Percentiles rank a stretch among this genome's conserved stretches.
Conservation (phyloP, 139 green algal species). For the Chlorella sp. region DNA sequence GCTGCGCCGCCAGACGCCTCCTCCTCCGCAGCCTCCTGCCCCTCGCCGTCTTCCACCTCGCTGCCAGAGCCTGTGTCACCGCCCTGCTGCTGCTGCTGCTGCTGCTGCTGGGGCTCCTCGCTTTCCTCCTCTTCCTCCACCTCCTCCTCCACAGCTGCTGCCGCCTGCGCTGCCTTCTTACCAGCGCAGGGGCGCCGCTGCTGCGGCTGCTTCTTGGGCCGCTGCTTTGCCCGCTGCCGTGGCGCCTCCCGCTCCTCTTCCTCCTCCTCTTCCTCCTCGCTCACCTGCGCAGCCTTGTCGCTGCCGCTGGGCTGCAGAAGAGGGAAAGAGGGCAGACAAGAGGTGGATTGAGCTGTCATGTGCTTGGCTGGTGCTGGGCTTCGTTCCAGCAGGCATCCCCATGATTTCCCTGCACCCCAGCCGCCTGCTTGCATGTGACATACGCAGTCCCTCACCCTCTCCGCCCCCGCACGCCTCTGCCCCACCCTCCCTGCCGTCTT, state of each 20-base stretch:
- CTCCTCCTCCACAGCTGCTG: not conserved
- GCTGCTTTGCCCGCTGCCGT: not conserved
- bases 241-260: not conserved
- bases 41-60: not conserved
- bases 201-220: not conserved
- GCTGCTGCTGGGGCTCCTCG: not conserved
- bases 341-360: not conserved
- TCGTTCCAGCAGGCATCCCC: too few species aligned
- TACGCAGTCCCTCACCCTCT: not conserved
- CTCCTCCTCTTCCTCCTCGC: not conserved
- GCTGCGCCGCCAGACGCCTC: not conserved
- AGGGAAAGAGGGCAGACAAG: not conserved
- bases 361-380: not conserved
- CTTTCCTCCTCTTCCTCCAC: not conserved
- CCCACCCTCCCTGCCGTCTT: too few species aligned
- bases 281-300: not conserved
- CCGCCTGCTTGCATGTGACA: not conserved
- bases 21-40: not conserved
- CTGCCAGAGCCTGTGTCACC: too few species aligned
- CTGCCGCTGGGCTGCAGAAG: not conserved
- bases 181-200: not conserved
- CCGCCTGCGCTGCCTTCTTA: not conserved
- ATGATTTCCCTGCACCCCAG: not conserved
- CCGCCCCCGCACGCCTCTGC: not conserved
- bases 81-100: not conserved